These are phyloP conservation scores for Ichthyophthirius multifiliis DNA, from an alignment of 169 alveolate genomes.

Conservation along the genomic window DNA sequence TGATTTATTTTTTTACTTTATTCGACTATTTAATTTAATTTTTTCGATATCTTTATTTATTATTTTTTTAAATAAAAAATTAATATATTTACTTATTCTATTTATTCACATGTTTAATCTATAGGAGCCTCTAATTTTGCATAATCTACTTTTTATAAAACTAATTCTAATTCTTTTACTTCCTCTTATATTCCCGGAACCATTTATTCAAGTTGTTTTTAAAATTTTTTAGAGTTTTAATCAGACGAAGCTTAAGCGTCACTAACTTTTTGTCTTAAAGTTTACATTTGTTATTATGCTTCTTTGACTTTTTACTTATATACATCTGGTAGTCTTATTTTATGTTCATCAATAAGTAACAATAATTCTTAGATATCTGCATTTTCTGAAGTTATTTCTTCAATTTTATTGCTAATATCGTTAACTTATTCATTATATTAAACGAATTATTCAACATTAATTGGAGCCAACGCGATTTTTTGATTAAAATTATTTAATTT, in stretches of 20 bases:
- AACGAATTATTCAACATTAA: slow-evolving; percentile 68
- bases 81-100: neutral
- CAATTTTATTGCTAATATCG: slow-evolving; percentile 43
- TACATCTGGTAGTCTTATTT: slow-evolving; percentile 51
- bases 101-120: neutral
- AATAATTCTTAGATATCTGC: slow-evolving; percentile 50
- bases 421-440: slow-evolving; percentile 46
- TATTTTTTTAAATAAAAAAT: neutral
- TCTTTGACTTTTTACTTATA: slow-evolving; percentile 51
- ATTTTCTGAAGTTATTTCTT: slow-evolving; percentile 45
- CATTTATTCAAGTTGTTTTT: slow-evolving; percentile 42
- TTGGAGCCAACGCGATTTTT: slow-evolving; percentile 67
- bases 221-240: slow-evolving; percentile 26
- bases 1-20: slow-evolving; percentile 48
- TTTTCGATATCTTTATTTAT: neutral
- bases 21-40: neutral
- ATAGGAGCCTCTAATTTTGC: slow-evolving; percentile 12
- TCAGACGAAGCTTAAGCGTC: slow-evolving; percentile 36
- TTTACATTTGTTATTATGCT: slow-evolving; percentile 9
- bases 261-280: slow-evolving; percentile 20
- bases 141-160: slow-evolving; percentile 7
- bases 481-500: slow-evolving; percentile 49
- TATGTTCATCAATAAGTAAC: slow-evolving; percentile 56
- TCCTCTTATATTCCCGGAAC: slow-evolving; percentile 37
- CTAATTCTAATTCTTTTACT: slow-evolving; percentile 42